These are phyloP conservation scores for Amanita jacksonii DNA, from an alignment of 768 basidiomycete genomes.

Conservation along the genomic window DNA sequence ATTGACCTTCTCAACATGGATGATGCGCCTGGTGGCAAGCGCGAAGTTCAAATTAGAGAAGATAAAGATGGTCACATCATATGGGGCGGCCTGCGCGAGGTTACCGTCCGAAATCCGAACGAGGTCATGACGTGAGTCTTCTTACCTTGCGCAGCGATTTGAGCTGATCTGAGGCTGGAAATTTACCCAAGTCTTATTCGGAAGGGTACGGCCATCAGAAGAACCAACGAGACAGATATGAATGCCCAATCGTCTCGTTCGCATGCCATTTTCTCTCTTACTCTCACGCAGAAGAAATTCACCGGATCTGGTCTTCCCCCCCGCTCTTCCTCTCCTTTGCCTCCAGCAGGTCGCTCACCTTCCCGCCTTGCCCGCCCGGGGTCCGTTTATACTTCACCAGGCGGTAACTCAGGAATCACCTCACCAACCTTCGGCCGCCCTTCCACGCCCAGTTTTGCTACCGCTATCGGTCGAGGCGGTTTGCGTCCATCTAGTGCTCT, in stretches of 20 bases:
- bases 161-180: conserved; percentile 12
- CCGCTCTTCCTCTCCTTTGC: conserved; percentile 70
- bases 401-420: conserved; percentile 37
- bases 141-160: conserved; percentile 11
- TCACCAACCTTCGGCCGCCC: conserved; percentile 77
- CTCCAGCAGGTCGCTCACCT: conserved; percentile 60
- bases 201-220: conserved; percentile 81
- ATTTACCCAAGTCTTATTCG: conserved; percentile 58
- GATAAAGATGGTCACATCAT: conserved; percentile 96
- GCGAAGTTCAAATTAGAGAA: conserved; percentile 93
- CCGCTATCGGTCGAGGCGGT: conserved; percentile 60
- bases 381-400: conserved; percentile 46
- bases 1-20: conserved; percentile 85
- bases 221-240: conserved; percentile 98
- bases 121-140: conserved; percentile 87
- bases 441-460: conserved; percentile 67
- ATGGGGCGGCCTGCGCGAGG: conserved; percentile 92
- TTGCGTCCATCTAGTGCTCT: conserved; percentile 74
- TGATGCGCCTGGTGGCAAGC: conserved; percentile 52
- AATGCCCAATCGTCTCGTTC: conserved; percentile 97
- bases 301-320: conserved; percentile 61
- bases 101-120: conserved; percentile 68
- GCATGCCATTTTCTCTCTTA: conserved; percentile 98
- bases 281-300: conserved; percentile 84
- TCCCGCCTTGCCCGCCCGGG: conserved; percentile 80